Evolutionary conservation across 192 early-diverging fungal genomes (phyloP), one percentile per base, ranked within the genome.

Genomic region (Obelidium mucronatum): DNA sequence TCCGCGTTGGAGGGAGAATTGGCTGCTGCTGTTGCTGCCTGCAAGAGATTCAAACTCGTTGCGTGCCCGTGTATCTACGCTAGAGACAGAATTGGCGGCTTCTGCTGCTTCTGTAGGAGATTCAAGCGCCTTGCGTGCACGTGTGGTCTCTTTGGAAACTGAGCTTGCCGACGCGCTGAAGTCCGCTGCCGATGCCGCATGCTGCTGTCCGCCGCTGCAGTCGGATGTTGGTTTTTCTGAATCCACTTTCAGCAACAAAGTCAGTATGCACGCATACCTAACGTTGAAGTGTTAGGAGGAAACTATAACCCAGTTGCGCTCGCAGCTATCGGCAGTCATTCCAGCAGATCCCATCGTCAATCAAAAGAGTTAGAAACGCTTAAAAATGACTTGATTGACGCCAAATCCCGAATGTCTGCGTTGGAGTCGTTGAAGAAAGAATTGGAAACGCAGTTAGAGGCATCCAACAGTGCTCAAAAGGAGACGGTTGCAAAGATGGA

Each of bases 401-500:
- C 66, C 15, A 51, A 74, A 3, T 36, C 2, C 8, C 54, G 61
- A 44, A 22, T 78, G 36, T 3, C 30, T n/a, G 42, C 39, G n/a
- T 51, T 78, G 66, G 26, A 73, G 48, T 30, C 26, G n/a, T n/a
- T 68, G 15, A 68, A 68, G 39, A n/a, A 42, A 34, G 72, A 63
- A 13, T 34, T 74, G 33, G 11, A 74, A 30, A 24, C 28, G 33
- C 56, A 74, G 40, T 56, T 74, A 15, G 72, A 60, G 24, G 33
- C 72, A 28, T 28, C 39, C 11, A 22, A 60, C 22, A 33, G 28
- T 26, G 72, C 60, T 22, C 72, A 62, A 4, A 54, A 74, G 55
- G 72, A 74, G 34, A 40, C 72, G 5, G 59, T 62, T 8, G 40
- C 56, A 17, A 74, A 74, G 44, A 51, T 40, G 40, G 72, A 74